A percentile compares a stretch with the other conserved stretches of the same genome.
These are phyloP conservation scores for Boletus fagicola DNA, from an alignment of 768 basidiomycete genomes.

Conservation along the genomic window DNA sequence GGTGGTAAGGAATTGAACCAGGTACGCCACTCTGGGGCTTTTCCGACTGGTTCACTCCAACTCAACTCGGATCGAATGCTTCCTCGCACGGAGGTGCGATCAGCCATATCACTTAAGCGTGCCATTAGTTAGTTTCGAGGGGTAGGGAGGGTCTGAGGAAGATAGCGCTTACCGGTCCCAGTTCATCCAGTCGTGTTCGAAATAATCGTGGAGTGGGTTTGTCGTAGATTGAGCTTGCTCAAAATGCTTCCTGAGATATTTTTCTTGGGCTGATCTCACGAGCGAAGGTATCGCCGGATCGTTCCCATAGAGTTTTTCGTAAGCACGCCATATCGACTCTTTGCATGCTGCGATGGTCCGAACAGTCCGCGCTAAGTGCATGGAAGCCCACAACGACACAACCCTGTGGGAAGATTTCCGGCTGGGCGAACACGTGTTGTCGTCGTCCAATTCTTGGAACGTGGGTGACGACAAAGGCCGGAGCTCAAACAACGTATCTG, in stretches of 20 bases:
- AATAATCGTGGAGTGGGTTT: slow-evolving; percentile 51
- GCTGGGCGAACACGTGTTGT: slow-evolving; percentile 9
- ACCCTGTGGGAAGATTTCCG: slow-evolving; percentile 27
- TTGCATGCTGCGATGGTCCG: slow-evolving; percentile 61
- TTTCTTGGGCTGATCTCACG: slow-evolving; percentile 37
- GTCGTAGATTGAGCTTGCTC: slow-evolving; percentile 20
- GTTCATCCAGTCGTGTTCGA: slow-evolving; percentile 63
- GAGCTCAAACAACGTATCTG: slow-evolving; percentile 34
- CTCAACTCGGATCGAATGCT: slow-evolving; percentile 43
- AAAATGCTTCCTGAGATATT: slow-evolving; percentile 25
- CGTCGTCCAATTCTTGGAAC: slow-evolving; percentile 30
- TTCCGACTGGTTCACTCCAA: slow-evolving; percentile 53
- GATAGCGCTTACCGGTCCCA: slow-evolving; percentile 60
- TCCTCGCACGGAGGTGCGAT: slow-evolving; percentile 62
- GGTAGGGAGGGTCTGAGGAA: background rate
- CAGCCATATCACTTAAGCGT: slow-evolving; percentile 64
- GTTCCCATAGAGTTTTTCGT: slow-evolving; percentile 45
- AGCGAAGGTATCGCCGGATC: slow-evolving; percentile 39
- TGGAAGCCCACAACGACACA: slow-evolving; percentile 48
- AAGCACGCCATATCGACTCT: slow-evolving; percentile 67
- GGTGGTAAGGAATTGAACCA: slow-evolving; percentile 44
- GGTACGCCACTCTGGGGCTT: slow-evolving; percentile 48
- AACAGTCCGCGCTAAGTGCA: slow-evolving; percentile 65
- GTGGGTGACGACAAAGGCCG: slow-evolving; percentile 22
- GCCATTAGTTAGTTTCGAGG: slow-evolving; percentile 7